phyloP scores from a whole-genome alignment of 2,329 filamentous ascomycete species.

The Seiridium cupressi region DNA sequence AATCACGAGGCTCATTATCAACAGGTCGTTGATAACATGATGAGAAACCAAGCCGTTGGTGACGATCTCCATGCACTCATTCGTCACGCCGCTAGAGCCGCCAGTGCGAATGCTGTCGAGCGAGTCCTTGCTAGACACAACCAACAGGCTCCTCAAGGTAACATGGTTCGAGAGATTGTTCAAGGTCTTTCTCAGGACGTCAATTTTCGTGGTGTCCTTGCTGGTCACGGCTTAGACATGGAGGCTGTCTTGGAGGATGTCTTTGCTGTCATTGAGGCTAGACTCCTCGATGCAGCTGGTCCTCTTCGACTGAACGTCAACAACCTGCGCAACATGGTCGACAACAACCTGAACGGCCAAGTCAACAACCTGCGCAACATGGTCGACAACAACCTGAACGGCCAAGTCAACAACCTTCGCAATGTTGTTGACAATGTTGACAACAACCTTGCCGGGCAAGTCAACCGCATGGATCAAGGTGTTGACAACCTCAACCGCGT shows the following conservation, averaged over 20 bases:
- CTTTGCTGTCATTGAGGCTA: conserved; percentile 20
- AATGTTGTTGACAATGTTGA: not conserved
- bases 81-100: conserved; percentile 20
- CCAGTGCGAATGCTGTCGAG: conserved; percentile 25
- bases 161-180: conserved; percentile 13
- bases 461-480: not conserved
- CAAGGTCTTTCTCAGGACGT: conserved; percentile 29
- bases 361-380: not conserved
- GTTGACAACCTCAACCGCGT: not conserved
- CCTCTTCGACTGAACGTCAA: conserved; percentile 13
- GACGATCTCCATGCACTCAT: conserved; percentile 22
- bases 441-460: not conserved
- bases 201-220: conserved; percentile 28
- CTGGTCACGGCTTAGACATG: conserved; percentile 15
- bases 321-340: not conserved
- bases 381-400: not conserved
- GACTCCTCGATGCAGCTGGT: conserved; percentile 15
- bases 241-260: conserved; percentile 18
- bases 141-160: conserved; percentile 10
- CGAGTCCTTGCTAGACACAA: conserved; percentile 33
- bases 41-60: conserved; percentile 22
- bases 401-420: not conserved
- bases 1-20: conserved; percentile 18
- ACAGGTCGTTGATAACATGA: conserved; percentile 20
- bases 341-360: too few relatives aligned